These are phyloP conservation scores for Pseudogymnoascus destructans DNA, from an alignment of 2,329 filamentous ascomycete genomes.

Conservation along the genomic window DNA sequence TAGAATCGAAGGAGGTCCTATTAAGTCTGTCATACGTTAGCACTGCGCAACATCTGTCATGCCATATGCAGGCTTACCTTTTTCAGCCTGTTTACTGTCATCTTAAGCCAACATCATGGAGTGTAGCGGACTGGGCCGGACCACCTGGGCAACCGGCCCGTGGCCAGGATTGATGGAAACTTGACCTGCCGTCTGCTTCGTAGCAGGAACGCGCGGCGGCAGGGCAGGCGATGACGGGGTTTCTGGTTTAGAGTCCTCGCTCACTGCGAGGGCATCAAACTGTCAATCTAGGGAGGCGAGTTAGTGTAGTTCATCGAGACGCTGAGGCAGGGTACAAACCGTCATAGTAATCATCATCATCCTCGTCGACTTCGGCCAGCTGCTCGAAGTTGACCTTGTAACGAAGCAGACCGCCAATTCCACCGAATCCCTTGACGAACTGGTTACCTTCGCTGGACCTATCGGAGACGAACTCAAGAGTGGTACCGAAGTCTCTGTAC, in stretches of 20 bases:
- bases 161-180: conserved; percentile 26
- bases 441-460: conserved; percentile 97
- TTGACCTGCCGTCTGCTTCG: conserved; percentile 33
- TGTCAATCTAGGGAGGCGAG: conserved; percentile 56
- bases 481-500: conserved; percentile 95
- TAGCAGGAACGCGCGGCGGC: conserved; percentile 32
- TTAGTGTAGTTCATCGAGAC: conserved; percentile 10
- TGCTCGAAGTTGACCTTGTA: conserved; percentile 99
- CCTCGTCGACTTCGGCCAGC: conserved; percentile 78
- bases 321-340: conserved; percentile 29
- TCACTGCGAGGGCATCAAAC: conserved; percentile 69
- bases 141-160: conserved; percentile 31
- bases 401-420: conserved; percentile 89
- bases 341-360: conserved; percentile 89
- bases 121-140: conserved; percentile 54
- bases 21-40: neutral
- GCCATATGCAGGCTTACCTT: neutral
- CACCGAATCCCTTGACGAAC: conserved; percentile 99
- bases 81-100: conserved; percentile 6
- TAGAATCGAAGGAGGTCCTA: neutral
- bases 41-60: neutral
- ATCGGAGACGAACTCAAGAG: conserved; percentile 93
- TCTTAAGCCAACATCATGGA: conserved; percentile 43
- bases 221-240: conserved; percentile 30
- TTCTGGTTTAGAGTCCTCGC: conserved; percentile 74